A percentile compares a stretch with the other conserved stretches of the same genome.
Evolutionary conservation across 1,139 yeast genomes (phyloP).

Genomic region (Scheffersomyces lignicola): DNA sequence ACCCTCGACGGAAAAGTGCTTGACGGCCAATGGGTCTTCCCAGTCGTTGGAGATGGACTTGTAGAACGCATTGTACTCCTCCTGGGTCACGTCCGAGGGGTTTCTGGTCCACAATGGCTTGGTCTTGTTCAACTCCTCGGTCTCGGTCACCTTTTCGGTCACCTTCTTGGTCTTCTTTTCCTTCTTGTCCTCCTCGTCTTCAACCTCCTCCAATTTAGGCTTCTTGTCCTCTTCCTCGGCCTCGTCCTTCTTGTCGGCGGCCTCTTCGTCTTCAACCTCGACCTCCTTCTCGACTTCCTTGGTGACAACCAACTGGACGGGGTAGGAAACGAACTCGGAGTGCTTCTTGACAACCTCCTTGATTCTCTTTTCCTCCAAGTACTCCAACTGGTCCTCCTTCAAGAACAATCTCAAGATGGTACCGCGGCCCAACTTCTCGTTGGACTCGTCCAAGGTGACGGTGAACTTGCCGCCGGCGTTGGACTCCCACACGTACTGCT

Average conservation of each 20-base stretch:
- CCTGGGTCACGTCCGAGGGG: slow-evolving; percentile 97
- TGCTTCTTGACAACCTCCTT: slow-evolving; percentile 99
- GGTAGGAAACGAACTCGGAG: slow-evolving; percentile 99
- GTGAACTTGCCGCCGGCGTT: slow-evolving; percentile 99
- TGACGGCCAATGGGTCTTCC: slow-evolving; percentile 99
- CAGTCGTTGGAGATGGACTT: slow-evolving; percentile 99
- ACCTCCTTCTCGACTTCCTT: slow-evolving; percentile 98
- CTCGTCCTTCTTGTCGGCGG: slow-evolving; percentile 50
- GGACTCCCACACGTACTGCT: slow-evolving; percentile 99
- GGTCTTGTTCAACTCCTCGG: slow-evolving; percentile 98
- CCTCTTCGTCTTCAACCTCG: slow-evolving; percentile 70
- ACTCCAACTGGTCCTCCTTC: slow-evolving; percentile 98
- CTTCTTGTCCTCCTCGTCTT: slow-evolving; percentile 66
- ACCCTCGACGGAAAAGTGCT: slow-evolving; percentile 99
- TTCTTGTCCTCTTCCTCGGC: slow-evolving; percentile 49
- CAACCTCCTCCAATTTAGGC: slow-evolving; percentile 74
- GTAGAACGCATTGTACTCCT: slow-evolving; percentile 99
- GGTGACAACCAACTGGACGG: slow-evolving; percentile 97
- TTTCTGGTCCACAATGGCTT: slow-evolving; percentile 99
- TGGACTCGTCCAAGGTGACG: slow-evolving; percentile 83
- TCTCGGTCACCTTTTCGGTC: slow-evolving; percentile 83
- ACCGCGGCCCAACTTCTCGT: slow-evolving; percentile 93
- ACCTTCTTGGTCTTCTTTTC: slow-evolving; percentile 70
- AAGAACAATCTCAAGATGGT: slow-evolving; percentile 91
- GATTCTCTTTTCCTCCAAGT: slow-evolving; percentile 98